Evolutionary conservation across 139 green algal species (phyloP), one percentile per base, ranked within the genome.

Genomic region (Eudorina sp.): DNA sequence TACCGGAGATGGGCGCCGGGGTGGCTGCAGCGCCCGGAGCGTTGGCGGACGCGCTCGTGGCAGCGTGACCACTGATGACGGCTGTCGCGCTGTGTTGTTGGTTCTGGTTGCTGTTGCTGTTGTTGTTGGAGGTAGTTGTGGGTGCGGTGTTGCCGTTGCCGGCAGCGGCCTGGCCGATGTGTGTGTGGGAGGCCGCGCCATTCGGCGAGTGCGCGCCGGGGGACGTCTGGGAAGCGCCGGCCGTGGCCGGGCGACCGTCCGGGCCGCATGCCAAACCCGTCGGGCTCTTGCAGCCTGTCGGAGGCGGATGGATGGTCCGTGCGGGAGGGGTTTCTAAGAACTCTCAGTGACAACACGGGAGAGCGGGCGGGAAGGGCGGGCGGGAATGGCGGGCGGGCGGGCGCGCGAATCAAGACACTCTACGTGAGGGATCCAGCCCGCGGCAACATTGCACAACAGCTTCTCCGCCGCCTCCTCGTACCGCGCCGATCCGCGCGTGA

Each of bases 241-340:
- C n/a, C n/a, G n/a, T n/a, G n/a, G n/a, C n/a, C n/a, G n/a, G n/a
- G n/a, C n/a, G n/a, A n/a, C n/a, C n/a, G n/a, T n/a, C n/a, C n/a
- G n/a, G n/a, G n/a, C n/a, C n/a, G n/a, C n/a, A n/a, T n/a, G n/a
- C n/a, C n/a, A n/a, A n/a, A n/a, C n/a, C n/a, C n/a, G n/a, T n/a
- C n/a, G n/a, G 8, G 46, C 75, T 14, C 53, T 84, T 84, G 77
- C 77, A 84, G 5, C 77, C 77, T 84, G 36, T 21, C 31, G 16
- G 66, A 31, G 29, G 13, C 23, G 66, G 1, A 34, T 16, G 51
- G 51, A 58, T 58, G 51, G 51, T 25, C 51, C 51, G 51, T 13
- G 51, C 13, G 51, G 51, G 51, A 58, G 51, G 51, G 51, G 16
- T n/a, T n/a, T n/a, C n/a, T n/a, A n/a, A n/a, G n/a, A n/a, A n/a